Percentiles rank a stretch among this genome's conserved stretches.
Evolutionary conservation across 306 rosid genomes (phyloP).

Genomic region (Lagenaria siceraria): DNA sequence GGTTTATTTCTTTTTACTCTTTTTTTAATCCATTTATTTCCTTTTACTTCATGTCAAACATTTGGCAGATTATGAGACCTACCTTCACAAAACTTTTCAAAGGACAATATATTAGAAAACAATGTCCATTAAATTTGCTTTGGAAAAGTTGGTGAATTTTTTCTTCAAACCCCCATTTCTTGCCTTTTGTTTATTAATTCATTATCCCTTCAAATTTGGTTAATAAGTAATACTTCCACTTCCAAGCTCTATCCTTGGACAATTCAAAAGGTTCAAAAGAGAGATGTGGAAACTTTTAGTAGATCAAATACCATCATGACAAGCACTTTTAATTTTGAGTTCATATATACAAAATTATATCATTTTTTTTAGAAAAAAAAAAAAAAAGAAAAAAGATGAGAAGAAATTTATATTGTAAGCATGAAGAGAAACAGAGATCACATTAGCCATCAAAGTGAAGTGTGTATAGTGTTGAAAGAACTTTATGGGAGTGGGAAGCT

Average conservation of each 20-base stretch:
- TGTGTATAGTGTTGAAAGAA: slow-evolving; percentile 11
- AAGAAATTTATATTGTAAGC: slow-evolving; percentile 9
- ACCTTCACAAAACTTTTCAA: slow-evolving; percentile 1
- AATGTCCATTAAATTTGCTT: not conserved
- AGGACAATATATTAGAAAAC: not conserved
- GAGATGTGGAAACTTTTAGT: slow-evolving; percentile 13
- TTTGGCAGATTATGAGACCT: not conserved
- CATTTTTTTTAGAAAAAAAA: too few species aligned
- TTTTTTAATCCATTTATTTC: not conserved
- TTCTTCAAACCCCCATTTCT: not conserved
- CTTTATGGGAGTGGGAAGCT: slow-evolving; percentile 35
- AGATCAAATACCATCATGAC: not conserved
- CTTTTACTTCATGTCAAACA: not conserved
- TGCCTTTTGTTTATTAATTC: not conserved
- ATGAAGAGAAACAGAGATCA: slow-evolving; percentile 23
- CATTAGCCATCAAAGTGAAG: slow-evolving; percentile 27
- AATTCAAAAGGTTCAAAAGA: slow-evolving; percentile 27
- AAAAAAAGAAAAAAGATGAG: not conserved
- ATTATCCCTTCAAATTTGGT: slow-evolving; percentile 15
- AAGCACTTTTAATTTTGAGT: slow-evolving; percentile 1
- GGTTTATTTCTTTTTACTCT: not conserved
- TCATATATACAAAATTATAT: not conserved
- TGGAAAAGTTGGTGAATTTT: not conserved
- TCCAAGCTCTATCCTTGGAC: slow-evolving; percentile 29
- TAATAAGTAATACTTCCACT: slow-evolving; percentile 30